These are phyloP conservation scores for Aegle marmelos DNA, from an alignment of 345 rosid genomes.

Conservation along the genomic window DNA sequence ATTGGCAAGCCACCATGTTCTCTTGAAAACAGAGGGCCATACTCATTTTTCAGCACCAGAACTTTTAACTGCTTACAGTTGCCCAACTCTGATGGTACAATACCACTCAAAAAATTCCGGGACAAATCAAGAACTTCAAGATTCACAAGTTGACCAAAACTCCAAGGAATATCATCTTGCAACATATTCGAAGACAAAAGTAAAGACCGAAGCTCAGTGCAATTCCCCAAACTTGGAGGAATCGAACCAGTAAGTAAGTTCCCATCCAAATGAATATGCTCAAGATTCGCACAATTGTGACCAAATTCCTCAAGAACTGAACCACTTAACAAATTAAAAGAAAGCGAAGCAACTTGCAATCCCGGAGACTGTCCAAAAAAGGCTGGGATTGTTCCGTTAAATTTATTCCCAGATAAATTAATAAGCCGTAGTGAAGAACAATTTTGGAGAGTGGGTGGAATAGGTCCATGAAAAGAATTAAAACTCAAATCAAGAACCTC, in stretches of 20 bases:
- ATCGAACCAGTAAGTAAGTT: slow-evolving; percentile 36
- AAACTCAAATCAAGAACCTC: slow-evolving; percentile 55
- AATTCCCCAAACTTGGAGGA: slow-evolving; percentile 41
- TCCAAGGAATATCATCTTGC: slow-evolving; percentile 31
- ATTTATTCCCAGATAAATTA: slow-evolving; percentile 40
- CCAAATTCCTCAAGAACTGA: slow-evolving; percentile 31
- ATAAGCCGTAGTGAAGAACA: slow-evolving; percentile 34
- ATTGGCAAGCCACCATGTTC: slow-evolving; percentile 8
- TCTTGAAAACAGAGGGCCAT: slow-evolving; percentile 32
- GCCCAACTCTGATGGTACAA: slow-evolving; percentile 39
- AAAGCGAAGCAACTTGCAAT: slow-evolving; percentile 31
- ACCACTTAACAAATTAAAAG: slow-evolving; percentile 38
- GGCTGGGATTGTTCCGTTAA: slow-evolving; percentile 38
- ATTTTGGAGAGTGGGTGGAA: slow-evolving; percentile 30
- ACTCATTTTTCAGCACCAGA: slow-evolving; percentile 35
- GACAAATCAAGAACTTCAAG: slow-evolving; percentile 50
- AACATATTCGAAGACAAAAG: slow-evolving; percentile 43
- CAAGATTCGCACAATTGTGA: slow-evolving; percentile 33
- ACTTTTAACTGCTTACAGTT: slow-evolving; percentile 34
- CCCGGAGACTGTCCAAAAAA: slow-evolving; percentile 15
- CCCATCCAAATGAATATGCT: slow-evolving; percentile 39
- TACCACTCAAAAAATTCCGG: slow-evolving; percentile 41
- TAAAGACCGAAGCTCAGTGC: slow-evolving; percentile 32
- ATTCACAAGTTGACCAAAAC: slow-evolving; percentile 31
- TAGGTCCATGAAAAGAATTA: slow-evolving; percentile 36